phyloP scores from a whole-genome alignment of 176 grass and related monocot genomes.

The Poa annua region DNA sequence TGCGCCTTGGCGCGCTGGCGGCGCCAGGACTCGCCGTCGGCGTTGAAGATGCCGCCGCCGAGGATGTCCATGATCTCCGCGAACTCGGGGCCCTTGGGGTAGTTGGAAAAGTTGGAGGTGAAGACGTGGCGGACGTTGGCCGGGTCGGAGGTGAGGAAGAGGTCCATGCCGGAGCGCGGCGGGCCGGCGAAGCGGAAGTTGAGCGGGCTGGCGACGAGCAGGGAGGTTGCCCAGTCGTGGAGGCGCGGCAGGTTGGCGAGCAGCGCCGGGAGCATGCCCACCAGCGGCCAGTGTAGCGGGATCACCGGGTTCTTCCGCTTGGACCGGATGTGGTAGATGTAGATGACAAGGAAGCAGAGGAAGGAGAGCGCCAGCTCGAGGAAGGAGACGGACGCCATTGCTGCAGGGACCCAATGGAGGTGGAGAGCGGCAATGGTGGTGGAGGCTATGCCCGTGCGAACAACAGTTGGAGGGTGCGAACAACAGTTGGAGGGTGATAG shows the following conservation, averaged over 20 bases:
- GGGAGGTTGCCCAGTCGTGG: constrained; percentile 58
- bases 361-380: constrained; percentile 34
- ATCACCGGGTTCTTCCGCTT: constrained; percentile 43
- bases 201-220: constrained; percentile 31
- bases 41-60: constrained; percentile 78
- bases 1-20: constrained; percentile 66
- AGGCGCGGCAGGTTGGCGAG: constrained; percentile 50
- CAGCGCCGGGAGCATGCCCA: constrained; percentile 73
- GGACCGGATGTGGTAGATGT: constrained; percentile 40
- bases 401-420: too few relatives aligned
- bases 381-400: constrained; percentile 37
- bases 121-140: constrained; percentile 78
- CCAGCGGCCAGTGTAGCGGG: constrained; percentile 65
- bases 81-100: constrained; percentile 80
- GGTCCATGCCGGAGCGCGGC: constrained; percentile 56
- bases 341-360: constrained; percentile 45
- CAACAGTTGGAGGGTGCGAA: too few relatives aligned
- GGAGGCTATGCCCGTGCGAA: background rate
- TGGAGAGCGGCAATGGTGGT: too few relatives aligned
- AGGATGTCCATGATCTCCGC: constrained; percentile 80
- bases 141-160: constrained; percentile 60
- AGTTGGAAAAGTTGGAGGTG: constrained; percentile 71
- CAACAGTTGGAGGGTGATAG: background rate
- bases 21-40: constrained; percentile 64
- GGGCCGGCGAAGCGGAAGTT: constrained; percentile 65